These are phyloP conservation scores for Epichloe glyceriae DNA, from an alignment of 2,329 filamentous ascomycete genomes.

Conservation along the genomic window DNA sequence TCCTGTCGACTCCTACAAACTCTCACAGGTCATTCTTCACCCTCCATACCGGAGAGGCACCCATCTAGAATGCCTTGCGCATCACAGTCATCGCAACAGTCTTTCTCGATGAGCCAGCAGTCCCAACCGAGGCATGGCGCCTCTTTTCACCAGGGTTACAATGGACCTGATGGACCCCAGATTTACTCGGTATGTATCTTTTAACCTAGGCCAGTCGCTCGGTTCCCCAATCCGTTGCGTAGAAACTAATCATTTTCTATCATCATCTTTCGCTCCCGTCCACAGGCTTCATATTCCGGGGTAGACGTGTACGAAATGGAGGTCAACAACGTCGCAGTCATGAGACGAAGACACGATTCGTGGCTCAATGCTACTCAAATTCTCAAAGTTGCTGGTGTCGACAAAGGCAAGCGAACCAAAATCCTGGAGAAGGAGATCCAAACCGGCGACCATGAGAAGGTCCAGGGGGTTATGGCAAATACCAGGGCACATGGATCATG, in stretches of 20 bases:
- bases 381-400: conserved; percentile 90
- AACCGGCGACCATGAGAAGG: conserved; percentile 93
- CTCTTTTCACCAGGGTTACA: conserved; percentile 24
- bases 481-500: conserved; percentile 97
- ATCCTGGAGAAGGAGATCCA: conserved; percentile 97
- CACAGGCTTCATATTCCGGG: conserved; percentile 76
- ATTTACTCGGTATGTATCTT: conserved; percentile 46
- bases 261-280: background rate
- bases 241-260: background rate
- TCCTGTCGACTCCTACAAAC: too few species aligned
- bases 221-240: background rate
- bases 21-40: background rate
- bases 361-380: conserved; percentile 99
- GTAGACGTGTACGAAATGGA: conserved; percentile 99
- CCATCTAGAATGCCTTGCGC: conserved; percentile 23
- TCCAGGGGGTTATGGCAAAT: conserved; percentile 98
- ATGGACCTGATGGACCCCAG: conserved; percentile 32
- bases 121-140: conserved; percentile 28
- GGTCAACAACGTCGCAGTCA: conserved; percentile 82
- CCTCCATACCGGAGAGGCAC: background rate
- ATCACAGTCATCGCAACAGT: conserved; percentile 42
- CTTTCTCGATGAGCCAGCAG: conserved; percentile 44
- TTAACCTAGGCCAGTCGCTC: background rate
- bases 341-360: conserved; percentile 87
- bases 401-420: conserved; percentile 95